Percentiles rank a stretch among this genome's conserved stretches.
phyloP scores from a whole-genome alignment of 331 rosid genomes.

The Pyracantha coccinea region DNA sequence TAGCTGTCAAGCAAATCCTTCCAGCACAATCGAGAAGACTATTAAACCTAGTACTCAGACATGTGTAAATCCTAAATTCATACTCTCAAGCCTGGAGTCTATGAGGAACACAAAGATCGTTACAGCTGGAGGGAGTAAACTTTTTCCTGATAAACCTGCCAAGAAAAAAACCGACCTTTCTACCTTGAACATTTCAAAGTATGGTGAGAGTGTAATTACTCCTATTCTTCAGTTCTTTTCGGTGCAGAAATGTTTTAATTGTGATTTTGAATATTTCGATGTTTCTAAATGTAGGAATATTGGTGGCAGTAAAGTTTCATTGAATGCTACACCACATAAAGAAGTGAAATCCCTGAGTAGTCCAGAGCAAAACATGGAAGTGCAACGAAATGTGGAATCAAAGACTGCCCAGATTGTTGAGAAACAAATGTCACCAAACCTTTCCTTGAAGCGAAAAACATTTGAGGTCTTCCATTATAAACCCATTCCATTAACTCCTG shows the following conservation, averaged over 20 bases:
- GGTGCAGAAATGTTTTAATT: neutral
- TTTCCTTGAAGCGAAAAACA: slow-evolving; percentile 53
- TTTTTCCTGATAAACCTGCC: slow-evolving; percentile 31
- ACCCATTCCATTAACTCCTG: neutral
- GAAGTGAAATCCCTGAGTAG: neutral
- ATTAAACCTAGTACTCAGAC: slow-evolving; percentile 23
- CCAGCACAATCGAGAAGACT: slow-evolving; percentile 33
- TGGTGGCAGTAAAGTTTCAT: slow-evolving; percentile 28
- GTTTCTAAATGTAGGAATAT: slow-evolving; percentile 25
- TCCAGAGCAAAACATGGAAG: slow-evolving; percentile 28
- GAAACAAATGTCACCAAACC: slow-evolving; percentile 28
- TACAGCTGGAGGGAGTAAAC: slow-evolving; percentile 41
- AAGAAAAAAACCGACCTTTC: slow-evolving; percentile 39
- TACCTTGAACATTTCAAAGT: slow-evolving; percentile 45
- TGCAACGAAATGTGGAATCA: slow-evolving; percentile 22
- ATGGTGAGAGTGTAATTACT: slow-evolving; percentile 7
- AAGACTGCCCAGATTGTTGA: slow-evolving; percentile 29
- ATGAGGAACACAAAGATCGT: slow-evolving; percentile 27
- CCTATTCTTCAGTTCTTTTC: slow-evolving; percentile 3
- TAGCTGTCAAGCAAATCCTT: slow-evolving; percentile 43
- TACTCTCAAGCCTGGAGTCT: slow-evolving; percentile 28
- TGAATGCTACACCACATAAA: slow-evolving; percentile 10
- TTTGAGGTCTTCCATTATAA: slow-evolving; percentile 41
- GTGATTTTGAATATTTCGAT: slow-evolving; percentile 9
- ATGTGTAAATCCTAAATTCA: slow-evolving; percentile 24